These are phyloP conservation scores for Ceratobasidium sp. DNA, from an alignment of 1,284 basidiomycete genomes.

Conservation along the genomic window DNA sequence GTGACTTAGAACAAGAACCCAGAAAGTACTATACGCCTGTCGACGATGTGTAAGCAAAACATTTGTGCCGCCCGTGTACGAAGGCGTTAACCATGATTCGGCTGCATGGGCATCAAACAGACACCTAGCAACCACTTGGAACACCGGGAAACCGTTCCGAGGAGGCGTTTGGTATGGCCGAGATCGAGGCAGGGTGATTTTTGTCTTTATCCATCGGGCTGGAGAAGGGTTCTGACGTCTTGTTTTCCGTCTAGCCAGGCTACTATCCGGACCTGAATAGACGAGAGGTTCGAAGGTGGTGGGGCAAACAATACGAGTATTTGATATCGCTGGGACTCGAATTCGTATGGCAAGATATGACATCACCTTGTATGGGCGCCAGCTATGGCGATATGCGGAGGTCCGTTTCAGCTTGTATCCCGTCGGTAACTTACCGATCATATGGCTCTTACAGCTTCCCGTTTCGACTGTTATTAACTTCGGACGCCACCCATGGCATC, in stretches of 20 bases:
- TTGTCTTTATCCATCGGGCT: neutral
- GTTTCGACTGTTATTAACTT: constrained; percentile 21
- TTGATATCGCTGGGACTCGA: constrained; percentile 35
- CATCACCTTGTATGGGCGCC: constrained; percentile 36
- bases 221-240: neutral
- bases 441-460: constrained; percentile 31
- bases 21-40: neutral
- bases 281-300: constrained; percentile 26
- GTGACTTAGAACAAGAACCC: constrained; percentile 21
- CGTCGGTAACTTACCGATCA: neutral
- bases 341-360: constrained; percentile 41
- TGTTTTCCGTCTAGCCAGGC: constrained; percentile 24
- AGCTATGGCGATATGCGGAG: constrained; percentile 39
- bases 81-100: neutral
- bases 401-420: neutral
- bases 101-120: neutral
- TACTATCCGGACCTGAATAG: constrained; percentile 39
- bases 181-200: constrained; percentile 22
- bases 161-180: constrained; percentile 39
- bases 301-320: constrained; percentile 37
- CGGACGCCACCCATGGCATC: constrained; percentile 14
- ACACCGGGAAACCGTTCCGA: constrained; percentile 26
- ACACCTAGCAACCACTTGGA: constrained; percentile 13
- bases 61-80: neutral
- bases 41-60: neutral